Conservation (phyloP, 441 rosid genomes). For the Gossypium schwendimanii region DNA sequence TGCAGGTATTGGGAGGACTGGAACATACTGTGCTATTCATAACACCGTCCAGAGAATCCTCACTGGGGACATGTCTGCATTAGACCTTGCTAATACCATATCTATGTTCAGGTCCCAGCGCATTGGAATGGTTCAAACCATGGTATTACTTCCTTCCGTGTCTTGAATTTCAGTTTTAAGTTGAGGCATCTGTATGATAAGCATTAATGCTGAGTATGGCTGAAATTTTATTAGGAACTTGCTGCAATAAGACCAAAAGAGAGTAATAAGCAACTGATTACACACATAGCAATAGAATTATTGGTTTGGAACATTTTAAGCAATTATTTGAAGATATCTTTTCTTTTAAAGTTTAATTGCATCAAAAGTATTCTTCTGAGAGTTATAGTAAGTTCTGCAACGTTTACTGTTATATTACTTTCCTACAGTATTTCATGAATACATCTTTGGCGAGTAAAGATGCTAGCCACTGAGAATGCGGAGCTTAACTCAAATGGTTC, state of each 20-base stretch:
- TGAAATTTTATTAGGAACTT: not conserved
- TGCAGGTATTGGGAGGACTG: slow-evolving; percentile 98
- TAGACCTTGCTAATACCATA: slow-evolving; percentile 59
- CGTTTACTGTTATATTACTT: not conserved
- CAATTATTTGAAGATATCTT: not conserved
- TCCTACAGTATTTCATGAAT: not conserved
- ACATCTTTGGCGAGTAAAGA: not conserved
- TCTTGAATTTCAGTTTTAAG: slow-evolving; percentile 1
- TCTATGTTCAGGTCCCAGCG: slow-evolving; percentile 68
- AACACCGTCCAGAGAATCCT: slow-evolving; percentile 84
- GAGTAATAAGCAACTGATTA: not conserved
- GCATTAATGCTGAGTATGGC: not conserved
- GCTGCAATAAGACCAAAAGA: not conserved
- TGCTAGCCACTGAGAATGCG: not conserved
- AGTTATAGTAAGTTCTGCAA: not conserved
- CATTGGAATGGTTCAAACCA: slow-evolving; percentile 84
- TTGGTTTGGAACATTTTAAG: not conserved
- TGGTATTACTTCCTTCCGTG: slow-evolving; percentile 37
- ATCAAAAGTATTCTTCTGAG: not conserved
- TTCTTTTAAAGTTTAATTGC: not conserved
- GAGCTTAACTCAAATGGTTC: not conserved
- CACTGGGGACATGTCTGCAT: slow-evolving; percentile 73
- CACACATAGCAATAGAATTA: not conserved
- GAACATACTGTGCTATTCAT: slow-evolving; percentile 84
- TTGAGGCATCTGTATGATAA: slow-evolving; percentile 1